phyloP scores from a whole-genome alignment of 495 filamentous ascomycete genomes.

The Wilcoxina mikolae region DNA sequence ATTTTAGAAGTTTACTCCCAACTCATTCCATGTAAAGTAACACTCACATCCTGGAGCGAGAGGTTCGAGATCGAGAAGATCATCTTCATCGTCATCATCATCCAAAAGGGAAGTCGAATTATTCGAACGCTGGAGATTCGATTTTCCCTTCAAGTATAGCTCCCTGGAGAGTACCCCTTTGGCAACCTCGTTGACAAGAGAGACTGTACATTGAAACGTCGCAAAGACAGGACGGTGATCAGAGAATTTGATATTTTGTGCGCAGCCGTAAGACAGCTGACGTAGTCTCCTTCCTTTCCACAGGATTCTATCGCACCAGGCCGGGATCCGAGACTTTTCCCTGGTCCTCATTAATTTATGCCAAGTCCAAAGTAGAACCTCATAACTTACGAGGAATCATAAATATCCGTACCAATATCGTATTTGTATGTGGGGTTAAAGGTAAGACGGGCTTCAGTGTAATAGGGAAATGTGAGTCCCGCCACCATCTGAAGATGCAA shows the following conservation, averaged over 20 bases:
- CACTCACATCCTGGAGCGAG: conserved; percentile 49
- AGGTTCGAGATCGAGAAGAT: conserved; percentile 54
- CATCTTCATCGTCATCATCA: conserved; percentile 50
- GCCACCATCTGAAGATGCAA: conserved; percentile 93
- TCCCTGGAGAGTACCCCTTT: conserved; percentile 55
- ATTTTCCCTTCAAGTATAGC: conserved; percentile 55
- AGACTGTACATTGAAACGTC: conserved; percentile 68
- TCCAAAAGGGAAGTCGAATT: conserved; percentile 24
- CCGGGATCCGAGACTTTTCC: conserved; percentile 86
- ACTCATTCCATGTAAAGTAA: conserved; percentile 2
- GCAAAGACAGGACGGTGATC: conserved; percentile 91
- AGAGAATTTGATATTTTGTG: conserved; percentile 60
- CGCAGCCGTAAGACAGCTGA: conserved; percentile 65
- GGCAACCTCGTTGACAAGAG: conserved; percentile 54
- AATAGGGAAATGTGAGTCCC: conserved; percentile 75
- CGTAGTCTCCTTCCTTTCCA: conserved; percentile 69
- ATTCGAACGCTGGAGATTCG: conserved; percentile 32
- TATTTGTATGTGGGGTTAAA: conserved; percentile 95
- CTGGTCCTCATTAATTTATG: conserved; percentile 32
- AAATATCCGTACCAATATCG: conserved; percentile 69
- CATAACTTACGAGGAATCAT: conserved; percentile 73
- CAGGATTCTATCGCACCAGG: conserved; percentile 90
- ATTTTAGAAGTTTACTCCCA: conserved; percentile 14
- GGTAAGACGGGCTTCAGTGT: conserved; percentile 67
- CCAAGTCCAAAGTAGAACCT: no score